Conservation (phyloP, 2,329 filamentous ascomycete genomes). For the Colletotrichum karsti region DNA sequence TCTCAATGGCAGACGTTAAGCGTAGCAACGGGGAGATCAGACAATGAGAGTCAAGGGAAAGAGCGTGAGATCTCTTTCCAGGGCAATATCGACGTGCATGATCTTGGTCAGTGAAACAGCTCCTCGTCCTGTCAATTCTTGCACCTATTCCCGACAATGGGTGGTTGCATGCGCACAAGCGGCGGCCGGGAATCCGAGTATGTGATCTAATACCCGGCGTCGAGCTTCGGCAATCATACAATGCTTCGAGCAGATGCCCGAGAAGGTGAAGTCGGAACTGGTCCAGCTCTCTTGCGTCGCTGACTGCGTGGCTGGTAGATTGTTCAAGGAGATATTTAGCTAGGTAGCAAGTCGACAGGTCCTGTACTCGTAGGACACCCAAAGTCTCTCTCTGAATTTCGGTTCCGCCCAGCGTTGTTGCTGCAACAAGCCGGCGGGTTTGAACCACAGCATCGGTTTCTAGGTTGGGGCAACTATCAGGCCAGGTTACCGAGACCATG, state of each 20-base stretch:
- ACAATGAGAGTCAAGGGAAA: not conserved
- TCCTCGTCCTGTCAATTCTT: not conserved
- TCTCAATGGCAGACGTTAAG: not conserved
- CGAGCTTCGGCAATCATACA: too few relatives aligned
- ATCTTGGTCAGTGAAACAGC: constrained; percentile 22
- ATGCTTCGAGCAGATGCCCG: too few relatives aligned
- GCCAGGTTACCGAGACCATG: not conserved
- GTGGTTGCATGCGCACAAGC: not conserved
- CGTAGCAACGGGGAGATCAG: not conserved
- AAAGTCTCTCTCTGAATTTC: not conserved
- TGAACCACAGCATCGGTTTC: not conserved
- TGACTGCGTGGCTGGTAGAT: too few relatives aligned
- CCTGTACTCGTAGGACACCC: not conserved
- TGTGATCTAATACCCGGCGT: not conserved
- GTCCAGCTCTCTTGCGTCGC: too few relatives aligned
- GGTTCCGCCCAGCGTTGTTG: not conserved
- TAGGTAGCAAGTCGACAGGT: too few relatives aligned
- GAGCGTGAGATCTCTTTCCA: constrained; percentile 20
- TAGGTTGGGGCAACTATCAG: not conserved
- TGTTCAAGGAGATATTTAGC: too few relatives aligned
- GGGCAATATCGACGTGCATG: constrained; percentile 18
- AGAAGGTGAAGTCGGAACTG: too few relatives aligned
- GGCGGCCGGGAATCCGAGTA: not conserved
- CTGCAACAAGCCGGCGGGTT: not conserved
- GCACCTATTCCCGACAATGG: not conserved